A percentile compares a stretch with the other conserved stretches of the same genome.
phyloP scores from a whole-genome alignment of 1,284 basidiomycete genomes.

The Coniophora puteana region DNA sequence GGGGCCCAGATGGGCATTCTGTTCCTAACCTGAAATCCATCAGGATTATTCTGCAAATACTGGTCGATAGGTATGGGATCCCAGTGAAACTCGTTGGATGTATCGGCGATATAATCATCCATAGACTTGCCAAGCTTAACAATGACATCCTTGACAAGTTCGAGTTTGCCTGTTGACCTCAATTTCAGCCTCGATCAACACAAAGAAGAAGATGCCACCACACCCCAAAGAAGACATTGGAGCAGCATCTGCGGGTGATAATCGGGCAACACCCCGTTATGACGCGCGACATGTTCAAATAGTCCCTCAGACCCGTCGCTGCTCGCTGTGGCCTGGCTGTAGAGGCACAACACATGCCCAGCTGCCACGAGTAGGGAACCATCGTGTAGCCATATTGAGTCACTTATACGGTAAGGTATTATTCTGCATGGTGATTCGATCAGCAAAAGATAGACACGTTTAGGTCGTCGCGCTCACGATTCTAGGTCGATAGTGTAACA shows the following conservation, averaged over 20 bases:
- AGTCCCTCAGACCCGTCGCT: slow-evolving; percentile 58
- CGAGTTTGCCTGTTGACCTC: slow-evolving; percentile 64
- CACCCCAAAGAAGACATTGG: slow-evolving; percentile 91
- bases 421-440: slow-evolving; percentile 35
- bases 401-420: slow-evolving; percentile 76
- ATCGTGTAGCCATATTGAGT: slow-evolving; percentile 84
- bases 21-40: slow-evolving; percentile 4
- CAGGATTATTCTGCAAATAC: slow-evolving; percentile 41
- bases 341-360: slow-evolving; percentile 78
- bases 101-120: slow-evolving; percentile 21
- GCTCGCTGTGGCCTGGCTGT: slow-evolving; percentile 39
- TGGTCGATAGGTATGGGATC: slow-evolving; percentile 49
- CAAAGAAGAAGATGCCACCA: slow-evolving; percentile 16
- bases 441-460: not conserved
- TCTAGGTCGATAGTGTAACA: slow-evolving; percentile 71
- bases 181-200: slow-evolving; percentile 5
- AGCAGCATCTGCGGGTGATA: slow-evolving; percentile 90
- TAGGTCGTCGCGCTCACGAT: slow-evolving; percentile 39
- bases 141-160: slow-evolving; percentile 80
- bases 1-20: not conserved
- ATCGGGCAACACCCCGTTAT: slow-evolving; percentile 83
- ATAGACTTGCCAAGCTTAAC: slow-evolving; percentile 53
- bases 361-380: slow-evolving; percentile 76
- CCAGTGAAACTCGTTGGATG: slow-evolving; percentile 30
- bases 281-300: slow-evolving; percentile 77